These are phyloP conservation scores for Rhazya stricta DNA, from an alignment of 257 asterid genomes.

Conservation along the genomic window DNA sequence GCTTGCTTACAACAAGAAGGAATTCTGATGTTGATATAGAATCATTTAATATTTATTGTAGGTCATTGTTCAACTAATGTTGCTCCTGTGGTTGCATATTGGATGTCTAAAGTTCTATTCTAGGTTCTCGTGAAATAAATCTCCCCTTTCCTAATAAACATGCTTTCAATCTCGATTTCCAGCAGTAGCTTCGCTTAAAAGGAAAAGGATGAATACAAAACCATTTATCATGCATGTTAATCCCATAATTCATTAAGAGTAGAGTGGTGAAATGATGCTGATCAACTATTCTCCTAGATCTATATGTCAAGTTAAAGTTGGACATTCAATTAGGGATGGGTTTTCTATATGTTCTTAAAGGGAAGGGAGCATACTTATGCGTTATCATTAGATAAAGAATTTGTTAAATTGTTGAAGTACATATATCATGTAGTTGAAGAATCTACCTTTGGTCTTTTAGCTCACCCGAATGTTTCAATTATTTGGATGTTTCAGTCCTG, in stretches of 20 bases:
- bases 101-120: background rate
- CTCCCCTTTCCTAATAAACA: background rate
- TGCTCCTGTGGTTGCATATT: background rate
- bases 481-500: background rate
- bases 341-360: background rate
- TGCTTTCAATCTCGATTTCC: background rate
- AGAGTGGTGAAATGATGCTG: background rate
- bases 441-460: background rate
- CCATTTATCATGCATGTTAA: background rate
- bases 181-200: background rate
- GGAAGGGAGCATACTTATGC: background rate
- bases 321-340: background rate
- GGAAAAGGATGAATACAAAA: background rate
- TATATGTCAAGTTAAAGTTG: background rate
- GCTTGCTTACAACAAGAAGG: background rate
- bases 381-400: background rate
- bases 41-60: background rate
- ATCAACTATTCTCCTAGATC: background rate
- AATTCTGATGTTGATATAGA: background rate
- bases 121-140: background rate
- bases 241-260: background rate
- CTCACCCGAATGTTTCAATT: background rate
- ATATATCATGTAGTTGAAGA: background rate
- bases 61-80: background rate
- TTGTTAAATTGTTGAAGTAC: background rate